Conservation (phyloP, 2,329 filamentous ascomycete genomes). For the Colletotrichum sp. region DNA sequence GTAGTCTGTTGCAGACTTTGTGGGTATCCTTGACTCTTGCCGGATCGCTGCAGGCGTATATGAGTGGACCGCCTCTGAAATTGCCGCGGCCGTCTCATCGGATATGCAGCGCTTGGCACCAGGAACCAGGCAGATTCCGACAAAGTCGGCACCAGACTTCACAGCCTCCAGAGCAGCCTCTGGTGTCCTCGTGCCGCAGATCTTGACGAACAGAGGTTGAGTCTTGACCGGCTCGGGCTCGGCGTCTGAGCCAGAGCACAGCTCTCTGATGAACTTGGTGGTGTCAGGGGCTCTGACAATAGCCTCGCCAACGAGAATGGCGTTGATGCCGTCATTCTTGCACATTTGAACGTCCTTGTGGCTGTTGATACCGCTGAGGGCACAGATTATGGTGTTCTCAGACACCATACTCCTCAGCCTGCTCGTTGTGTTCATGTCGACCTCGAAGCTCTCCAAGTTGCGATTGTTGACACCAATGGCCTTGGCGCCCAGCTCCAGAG, state of each 20-base stretch:
- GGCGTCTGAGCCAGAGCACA: slow-evolving; percentile 68
- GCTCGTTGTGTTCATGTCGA: slow-evolving; percentile 91
- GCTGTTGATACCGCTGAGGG: slow-evolving; percentile 90
- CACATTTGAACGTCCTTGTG: slow-evolving; percentile 89
- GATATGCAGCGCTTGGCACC: slow-evolving; percentile 81
- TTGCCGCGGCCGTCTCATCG: slow-evolving; percentile 78
- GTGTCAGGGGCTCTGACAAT: slow-evolving; percentile 92
- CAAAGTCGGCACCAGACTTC: slow-evolving; percentile 85
- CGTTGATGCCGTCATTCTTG: slow-evolving; percentile 87
- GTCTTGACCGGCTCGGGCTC: slow-evolving; percentile 37
- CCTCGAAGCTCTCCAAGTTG: slow-evolving; percentile 94
- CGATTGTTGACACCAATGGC: slow-evolving; percentile 98
- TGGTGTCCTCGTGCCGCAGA: slow-evolving; percentile 87
- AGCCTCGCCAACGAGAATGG: slow-evolving; percentile 92
- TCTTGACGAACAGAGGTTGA: slow-evolving; percentile 78
- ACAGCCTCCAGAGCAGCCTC: slow-evolving; percentile 83
- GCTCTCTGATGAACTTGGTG: slow-evolving; percentile 79
- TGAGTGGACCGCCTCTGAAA: slow-evolving; percentile 79
- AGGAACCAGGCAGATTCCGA: slow-evolving; percentile 91
- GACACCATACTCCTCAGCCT: slow-evolving; percentile 87
- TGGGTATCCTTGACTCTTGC: slow-evolving; percentile 32
- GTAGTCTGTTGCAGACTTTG: slow-evolving; percentile 62
- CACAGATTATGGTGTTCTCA: slow-evolving; percentile 86
- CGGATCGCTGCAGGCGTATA: slow-evolving; percentile 54
- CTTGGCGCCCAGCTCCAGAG: slow-evolving; percentile 84